A percentile compares a stretch with the other conserved stretches of the same genome.
These are phyloP conservation scores for Hamigera avellanea DNA, from an alignment of 495 filamentous ascomycete genomes.

Conservation along the genomic window DNA sequence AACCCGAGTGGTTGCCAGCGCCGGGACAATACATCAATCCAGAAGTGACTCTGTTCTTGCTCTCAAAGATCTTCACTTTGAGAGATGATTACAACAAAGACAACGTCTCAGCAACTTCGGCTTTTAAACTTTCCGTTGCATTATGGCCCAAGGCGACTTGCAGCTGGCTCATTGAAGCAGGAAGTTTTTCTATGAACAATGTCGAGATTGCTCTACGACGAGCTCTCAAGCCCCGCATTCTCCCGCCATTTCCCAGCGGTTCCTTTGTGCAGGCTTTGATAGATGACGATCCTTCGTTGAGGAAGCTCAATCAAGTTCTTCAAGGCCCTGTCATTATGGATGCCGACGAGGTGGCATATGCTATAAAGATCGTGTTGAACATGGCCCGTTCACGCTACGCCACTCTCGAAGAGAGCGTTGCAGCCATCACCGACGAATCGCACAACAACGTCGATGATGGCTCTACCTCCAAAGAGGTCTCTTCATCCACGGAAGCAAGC, in stretches of 20 bases:
- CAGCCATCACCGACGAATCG: constrained; percentile 21
- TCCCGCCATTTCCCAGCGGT: constrained; percentile 37
- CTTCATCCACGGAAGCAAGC: constrained; percentile 17
- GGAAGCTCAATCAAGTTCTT: constrained; percentile 45
- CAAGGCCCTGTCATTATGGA: constrained; percentile 26
- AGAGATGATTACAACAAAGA: constrained; percentile 12
- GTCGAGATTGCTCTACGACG: constrained; percentile 46
- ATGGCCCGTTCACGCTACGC: constrained; percentile 22
- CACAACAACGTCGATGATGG: constrained; percentile 5
- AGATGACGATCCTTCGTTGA: constrained; percentile 48
- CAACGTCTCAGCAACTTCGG: constrained; percentile 13
- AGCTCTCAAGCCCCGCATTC: constrained; percentile 32
- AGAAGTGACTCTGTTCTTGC: constrained; percentile 35
- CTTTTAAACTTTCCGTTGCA: constrained; percentile 30
- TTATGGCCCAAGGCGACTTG: constrained; percentile 41
- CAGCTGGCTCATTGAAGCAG: constrained; percentile 49
- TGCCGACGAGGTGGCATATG: constrained; percentile 32
- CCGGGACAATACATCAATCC: constrained; percentile 23
- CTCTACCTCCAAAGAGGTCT: constrained; percentile 4
- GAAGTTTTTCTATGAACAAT: constrained; percentile 50
- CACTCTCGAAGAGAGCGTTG: constrained; percentile 20
- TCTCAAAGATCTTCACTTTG: constrained; percentile 42
- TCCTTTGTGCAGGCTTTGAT: constrained; percentile 48
- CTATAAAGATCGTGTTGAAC: constrained; percentile 27
- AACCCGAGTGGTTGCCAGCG: constrained; percentile 10